Evolutionary conservation across 1,284 basidiomycete genomes (phyloP).

Genomic region (Phaffia rhodozyma): DNA sequence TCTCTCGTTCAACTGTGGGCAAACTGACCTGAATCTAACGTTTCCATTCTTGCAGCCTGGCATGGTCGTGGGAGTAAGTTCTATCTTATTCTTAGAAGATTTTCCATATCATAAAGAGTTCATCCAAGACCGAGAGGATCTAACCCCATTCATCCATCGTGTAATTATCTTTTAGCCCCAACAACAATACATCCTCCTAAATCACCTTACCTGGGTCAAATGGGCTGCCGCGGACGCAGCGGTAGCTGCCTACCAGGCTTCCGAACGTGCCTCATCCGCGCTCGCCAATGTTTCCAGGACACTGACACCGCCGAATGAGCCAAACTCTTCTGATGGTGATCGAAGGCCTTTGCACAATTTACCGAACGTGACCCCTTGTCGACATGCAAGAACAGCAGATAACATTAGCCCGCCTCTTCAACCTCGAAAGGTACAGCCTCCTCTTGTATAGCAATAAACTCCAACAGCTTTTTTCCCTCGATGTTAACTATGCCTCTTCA

Average conservation of each 20-base stretch:
- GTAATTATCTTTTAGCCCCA: constrained; percentile 28
- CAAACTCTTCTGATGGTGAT: constrained; percentile 33
- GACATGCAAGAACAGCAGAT: constrained; percentile 49
- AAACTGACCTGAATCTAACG: not conserved
- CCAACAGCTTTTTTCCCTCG: not conserved
- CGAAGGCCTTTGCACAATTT: too few relatives aligned
- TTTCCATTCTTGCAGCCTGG: constrained; percentile 19
- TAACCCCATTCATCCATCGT: not conserved
- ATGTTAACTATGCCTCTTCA: not conserved
- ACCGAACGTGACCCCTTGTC: constrained; percentile 56
- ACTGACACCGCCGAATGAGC: constrained; percentile 37
- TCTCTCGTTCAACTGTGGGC: constrained; percentile 4
- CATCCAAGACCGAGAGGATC: constrained; percentile 13
- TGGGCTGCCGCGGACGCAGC: constrained; percentile 78
- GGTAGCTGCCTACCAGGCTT: constrained; percentile 35
- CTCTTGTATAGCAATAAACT: constrained; percentile 1
- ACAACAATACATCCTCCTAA: constrained; percentile 89
- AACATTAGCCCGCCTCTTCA: constrained; percentile 63
- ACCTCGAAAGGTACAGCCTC: constrained; percentile 49
- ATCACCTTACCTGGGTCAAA: constrained; percentile 84
- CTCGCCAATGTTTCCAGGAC: constrained; percentile 40
- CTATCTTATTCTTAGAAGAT: not conserved
- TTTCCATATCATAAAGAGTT: constrained; percentile 6
- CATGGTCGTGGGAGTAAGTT: constrained; percentile 79
- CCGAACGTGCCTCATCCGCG: constrained; percentile 36